These are phyloP conservation scores for Pseudoscleropodium purum DNA, from an alignment of 225 moss, liverwort and hornwort species.

Conservation along the genomic window DNA sequence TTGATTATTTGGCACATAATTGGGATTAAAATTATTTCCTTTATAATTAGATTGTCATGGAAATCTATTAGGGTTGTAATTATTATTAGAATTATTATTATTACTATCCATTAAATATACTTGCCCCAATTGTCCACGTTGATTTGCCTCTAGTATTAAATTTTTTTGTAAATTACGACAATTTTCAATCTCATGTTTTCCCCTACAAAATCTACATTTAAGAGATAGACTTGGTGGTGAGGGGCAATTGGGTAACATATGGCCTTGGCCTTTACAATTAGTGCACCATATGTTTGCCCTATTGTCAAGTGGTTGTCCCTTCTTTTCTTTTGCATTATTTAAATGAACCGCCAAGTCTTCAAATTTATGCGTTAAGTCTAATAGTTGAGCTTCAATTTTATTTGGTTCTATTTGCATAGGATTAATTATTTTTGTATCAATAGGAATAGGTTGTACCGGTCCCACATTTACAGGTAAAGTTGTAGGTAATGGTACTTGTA, in stretches of 20 bases:
- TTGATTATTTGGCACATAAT: neutral
- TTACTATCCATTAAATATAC: neutral
- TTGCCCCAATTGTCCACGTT: fast-evolving
- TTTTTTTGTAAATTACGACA: neutral
- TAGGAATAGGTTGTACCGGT: fast-evolving
- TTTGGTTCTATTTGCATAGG: fast-evolving
- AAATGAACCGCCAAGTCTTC: neutral
- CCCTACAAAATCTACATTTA: neutral
- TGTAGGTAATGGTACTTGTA: too few relatives aligned
- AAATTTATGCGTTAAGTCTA: neutral
- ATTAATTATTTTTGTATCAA: fast-evolving
- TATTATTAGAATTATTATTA: neutral
- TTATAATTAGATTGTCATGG: neutral
- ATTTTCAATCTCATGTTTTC: fast-evolving
- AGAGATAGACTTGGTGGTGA: too few relatives aligned
- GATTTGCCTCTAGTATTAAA: neutral
- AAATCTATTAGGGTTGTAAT: neutral
- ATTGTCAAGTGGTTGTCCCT: neutral
- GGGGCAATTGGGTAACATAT: too few relatives aligned
- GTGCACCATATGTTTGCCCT: too few relatives aligned
- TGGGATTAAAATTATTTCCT: neutral
- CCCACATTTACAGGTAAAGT: fast-evolving
- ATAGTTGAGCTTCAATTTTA: neutral
- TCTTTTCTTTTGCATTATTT: neutral
- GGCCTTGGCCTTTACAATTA: too few relatives aligned